Evolutionary conservation across 345 rosid species (phyloP).

Genomic region (Psidium friedrichsthalianum): DNA sequence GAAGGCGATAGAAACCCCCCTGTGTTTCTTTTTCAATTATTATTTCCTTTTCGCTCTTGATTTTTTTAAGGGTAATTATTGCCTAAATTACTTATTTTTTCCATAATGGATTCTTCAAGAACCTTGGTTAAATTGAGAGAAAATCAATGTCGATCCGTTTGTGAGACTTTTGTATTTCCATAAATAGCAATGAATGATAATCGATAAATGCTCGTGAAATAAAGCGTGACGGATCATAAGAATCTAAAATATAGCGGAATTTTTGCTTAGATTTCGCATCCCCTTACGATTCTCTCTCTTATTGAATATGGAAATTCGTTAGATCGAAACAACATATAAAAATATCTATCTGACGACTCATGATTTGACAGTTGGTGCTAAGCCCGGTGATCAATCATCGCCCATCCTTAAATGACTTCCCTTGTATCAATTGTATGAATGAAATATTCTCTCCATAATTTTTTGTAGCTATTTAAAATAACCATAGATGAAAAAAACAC

Average conservation of each 20-base stretch:
- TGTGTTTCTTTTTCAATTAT: background rate
- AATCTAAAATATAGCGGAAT: background rate
- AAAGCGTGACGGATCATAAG: background rate
- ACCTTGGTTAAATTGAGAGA: background rate
- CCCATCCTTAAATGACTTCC: background rate
- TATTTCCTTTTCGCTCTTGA: background rate
- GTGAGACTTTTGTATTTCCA: background rate
- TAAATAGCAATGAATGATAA: background rate
- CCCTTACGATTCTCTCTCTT: no score
- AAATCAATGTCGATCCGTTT: background rate
- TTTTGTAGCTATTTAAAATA: background rate
- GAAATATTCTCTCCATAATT: background rate
- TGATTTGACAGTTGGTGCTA: background rate
- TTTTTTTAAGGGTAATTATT: background rate
- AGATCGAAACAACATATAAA: background rate
- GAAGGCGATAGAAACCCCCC: conserved; percentile 5
- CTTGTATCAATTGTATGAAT: background rate
- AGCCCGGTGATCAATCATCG: fast-evolving
- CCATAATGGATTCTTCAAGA: background rate
- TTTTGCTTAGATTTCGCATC: background rate
- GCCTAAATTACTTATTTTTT: background rate
- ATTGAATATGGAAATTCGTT: background rate
- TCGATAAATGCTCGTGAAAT: fast-evolving
- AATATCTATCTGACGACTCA: background rate
- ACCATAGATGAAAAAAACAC: background rate